Evolutionary conservation across 805 yeast genomes (phyloP).

Genomic region (Starmerella vitae): DNA sequence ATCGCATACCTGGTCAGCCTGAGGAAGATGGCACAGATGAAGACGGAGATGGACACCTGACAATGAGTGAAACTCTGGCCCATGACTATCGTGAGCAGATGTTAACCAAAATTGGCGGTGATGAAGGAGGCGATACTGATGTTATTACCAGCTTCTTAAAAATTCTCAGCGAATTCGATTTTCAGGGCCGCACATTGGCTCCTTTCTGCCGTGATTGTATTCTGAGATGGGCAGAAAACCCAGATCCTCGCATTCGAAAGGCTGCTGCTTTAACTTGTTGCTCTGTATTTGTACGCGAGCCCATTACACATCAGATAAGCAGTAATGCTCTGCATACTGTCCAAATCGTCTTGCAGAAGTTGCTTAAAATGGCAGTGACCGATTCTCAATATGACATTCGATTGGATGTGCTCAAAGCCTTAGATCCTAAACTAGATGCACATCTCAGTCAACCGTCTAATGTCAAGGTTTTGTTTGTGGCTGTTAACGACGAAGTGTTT

Average conservation of each 20-base stretch:
- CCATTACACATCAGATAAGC: slow-evolving; percentile 73
- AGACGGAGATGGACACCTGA: slow-evolving; percentile 6
- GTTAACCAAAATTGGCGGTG: slow-evolving; percentile 55
- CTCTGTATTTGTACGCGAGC: slow-evolving; percentile 58
- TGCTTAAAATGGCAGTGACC: slow-evolving; percentile 70
- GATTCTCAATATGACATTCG: slow-evolving; percentile 83
- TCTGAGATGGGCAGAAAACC: slow-evolving; percentile 71
- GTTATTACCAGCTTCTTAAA: slow-evolving; percentile 65
- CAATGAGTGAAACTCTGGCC: slow-evolving; percentile 33
- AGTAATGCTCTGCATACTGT: slow-evolving; percentile 70
- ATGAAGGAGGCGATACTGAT: slow-evolving; percentile 36
- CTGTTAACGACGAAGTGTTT: slow-evolving; percentile 82
- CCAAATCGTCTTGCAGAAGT: slow-evolving; percentile 66
- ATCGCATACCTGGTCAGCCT: slow-evolving; percentile 78
- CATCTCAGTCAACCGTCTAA: slow-evolving; percentile 91
- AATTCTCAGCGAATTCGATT: slow-evolving; percentile 62
- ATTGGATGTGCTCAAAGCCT: slow-evolving; percentile 56
- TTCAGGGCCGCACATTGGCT: slow-evolving; percentile 60
- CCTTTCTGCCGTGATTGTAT: slow-evolving; percentile 82
- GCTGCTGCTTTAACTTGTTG: slow-evolving; percentile 78
- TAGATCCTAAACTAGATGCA: slow-evolving; percentile 70
- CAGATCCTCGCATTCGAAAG: slow-evolving; percentile 62
- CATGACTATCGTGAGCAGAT: slow-evolving; percentile 62
- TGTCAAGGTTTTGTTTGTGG: slow-evolving; percentile 70
- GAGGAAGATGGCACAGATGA: slow-evolving; percentile 7